These are phyloP conservation scores for Hypsizygus marmoreus DNA, from an alignment of 768 basidiomycete species.

Conservation along the genomic window DNA sequence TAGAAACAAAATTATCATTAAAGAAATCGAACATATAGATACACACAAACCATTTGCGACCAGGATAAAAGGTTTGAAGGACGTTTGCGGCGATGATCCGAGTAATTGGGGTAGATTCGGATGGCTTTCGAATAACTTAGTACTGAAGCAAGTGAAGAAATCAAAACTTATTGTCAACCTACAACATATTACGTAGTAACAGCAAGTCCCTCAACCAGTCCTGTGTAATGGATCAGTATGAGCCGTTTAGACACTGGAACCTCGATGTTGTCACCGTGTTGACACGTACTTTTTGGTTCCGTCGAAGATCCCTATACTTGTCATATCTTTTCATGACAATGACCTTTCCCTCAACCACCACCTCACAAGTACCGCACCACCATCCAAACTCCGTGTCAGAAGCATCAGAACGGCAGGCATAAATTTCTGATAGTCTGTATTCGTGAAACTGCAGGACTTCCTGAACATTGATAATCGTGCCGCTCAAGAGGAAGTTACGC, in stretches of 20 bases:
- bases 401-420: not conserved
- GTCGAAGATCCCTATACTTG: not conserved
- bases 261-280: no score
- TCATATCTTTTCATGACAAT: conserved; percentile 14
- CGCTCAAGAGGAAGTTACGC: not conserved
- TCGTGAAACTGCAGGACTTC: conserved; percentile 5
- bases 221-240: not conserved
- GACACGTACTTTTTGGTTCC: no score
- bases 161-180: not conserved
- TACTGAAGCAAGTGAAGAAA: not conserved
- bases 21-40: no score
- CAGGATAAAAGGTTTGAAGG: conserved; percentile 11
- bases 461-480: not conserved
- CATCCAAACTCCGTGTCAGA: conserved; percentile 1
- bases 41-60: conserved; percentile 5
- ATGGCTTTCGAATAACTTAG: conserved; percentile 6
- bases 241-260: not conserved
- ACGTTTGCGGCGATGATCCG: conserved; percentile 6
- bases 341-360: conserved; percentile 2
- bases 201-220: conserved; percentile 7
- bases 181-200: conserved; percentile 11
- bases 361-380: conserved; percentile 10
- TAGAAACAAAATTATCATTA: not conserved
- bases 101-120: conserved; percentile 17
- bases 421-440: conserved; percentile 9